A percentile compares a stretch with the other conserved stretches of the same genome.
These are phyloP conservation scores for Paramecium sonneborni DNA, from an alignment of 73 alveolate genomes.

Conservation along the genomic window DNA sequence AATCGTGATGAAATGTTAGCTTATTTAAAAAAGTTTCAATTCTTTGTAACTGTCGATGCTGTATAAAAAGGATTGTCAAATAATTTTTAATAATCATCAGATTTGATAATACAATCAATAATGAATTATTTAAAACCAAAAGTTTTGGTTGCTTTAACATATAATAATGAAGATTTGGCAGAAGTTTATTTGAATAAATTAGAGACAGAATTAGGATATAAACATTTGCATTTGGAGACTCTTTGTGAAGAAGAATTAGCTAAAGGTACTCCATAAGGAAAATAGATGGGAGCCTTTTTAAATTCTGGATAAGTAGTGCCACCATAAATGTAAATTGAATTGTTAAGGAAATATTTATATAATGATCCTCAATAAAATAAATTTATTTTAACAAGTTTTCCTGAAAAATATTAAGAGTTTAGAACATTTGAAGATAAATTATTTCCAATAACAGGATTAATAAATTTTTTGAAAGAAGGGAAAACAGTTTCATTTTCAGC, in stretches of 20 bases:
- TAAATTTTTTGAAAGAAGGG: neutral
- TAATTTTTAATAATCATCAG: slow-evolving; percentile 21
- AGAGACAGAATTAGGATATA: slow-evolving; percentile 15
- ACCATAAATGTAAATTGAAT: slow-evolving; percentile 36
- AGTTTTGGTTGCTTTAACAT: slow-evolving; percentile 31
- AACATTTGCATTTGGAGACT: neutral
- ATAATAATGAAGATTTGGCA: slow-evolving; percentile 41
- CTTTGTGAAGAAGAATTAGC: slow-evolving; percentile 12
- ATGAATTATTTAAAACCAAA: slow-evolving; percentile 1
- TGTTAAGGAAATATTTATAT: neutral
- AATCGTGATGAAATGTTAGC: slow-evolving; percentile 44
- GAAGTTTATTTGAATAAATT: slow-evolving; percentile 14
- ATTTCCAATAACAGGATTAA: slow-evolving; percentile 29
- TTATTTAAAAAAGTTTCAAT: slow-evolving; percentile 3
- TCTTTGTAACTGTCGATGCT: slow-evolving; percentile 62
- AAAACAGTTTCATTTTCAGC: slow-evolving; percentile 30
- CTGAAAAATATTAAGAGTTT: slow-evolving; percentile 26
- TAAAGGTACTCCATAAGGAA: slow-evolving; percentile 8
- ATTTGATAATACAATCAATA: neutral
- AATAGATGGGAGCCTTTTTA: slow-evolving; percentile 34
- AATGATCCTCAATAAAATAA: slow-evolving; percentile 23
- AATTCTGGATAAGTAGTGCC: slow-evolving; percentile 43
- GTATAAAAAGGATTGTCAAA: slow-evolving; percentile 54
- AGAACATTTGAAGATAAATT: slow-evolving; percentile 3
- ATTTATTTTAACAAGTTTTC: slow-evolving; percentile 27